Percentiles rank a stretch among this genome's conserved stretches.
These are phyloP conservation scores for Albugo candida DNA, from an alignment of 352 stramenopile genomes.

Conservation along the genomic window DNA sequence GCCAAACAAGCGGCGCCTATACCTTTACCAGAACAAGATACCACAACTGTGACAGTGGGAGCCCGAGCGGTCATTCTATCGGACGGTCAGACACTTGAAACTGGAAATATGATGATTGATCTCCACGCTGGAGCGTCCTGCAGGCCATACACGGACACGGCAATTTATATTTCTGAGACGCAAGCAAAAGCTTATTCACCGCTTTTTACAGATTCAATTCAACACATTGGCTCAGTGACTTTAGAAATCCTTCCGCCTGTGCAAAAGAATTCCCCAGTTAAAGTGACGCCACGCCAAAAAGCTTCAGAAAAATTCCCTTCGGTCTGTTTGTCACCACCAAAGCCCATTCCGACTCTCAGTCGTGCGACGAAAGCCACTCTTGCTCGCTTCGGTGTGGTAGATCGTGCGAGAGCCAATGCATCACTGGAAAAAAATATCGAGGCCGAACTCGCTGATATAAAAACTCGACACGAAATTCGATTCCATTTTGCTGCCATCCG, in stretches of 20 bases:
- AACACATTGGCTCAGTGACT: no score
- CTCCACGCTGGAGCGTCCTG: conserved; percentile 35
- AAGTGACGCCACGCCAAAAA: no score
- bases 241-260: no score
- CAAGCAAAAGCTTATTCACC: neutral
- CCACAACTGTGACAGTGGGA: conserved; percentile 54
- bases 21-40: conserved; percentile 22
- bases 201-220: neutral
- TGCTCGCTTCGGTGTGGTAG: neutral
- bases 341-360: no score
- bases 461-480: conserved; percentile 71
- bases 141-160: conserved; percentile 53
- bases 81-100: conserved; percentile 39
- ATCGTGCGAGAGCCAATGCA: conserved; percentile 2
- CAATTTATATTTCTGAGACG: conserved; percentile 29
- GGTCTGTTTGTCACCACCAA: no score
- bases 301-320: no score
- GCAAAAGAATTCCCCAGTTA: no score
- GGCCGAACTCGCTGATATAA: conserved; percentile 48
- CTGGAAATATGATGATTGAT: conserved; percentile 29
- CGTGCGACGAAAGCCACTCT: no score
- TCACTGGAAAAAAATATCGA: conserved; percentile 24
- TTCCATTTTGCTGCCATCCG: conserved; percentile 83
- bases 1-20: conserved; percentile 20
- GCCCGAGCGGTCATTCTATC: conserved; percentile 39